Conservation (phyloP, 768 basidiomycete genomes). For the Phaeolepiota aurea region DNA sequence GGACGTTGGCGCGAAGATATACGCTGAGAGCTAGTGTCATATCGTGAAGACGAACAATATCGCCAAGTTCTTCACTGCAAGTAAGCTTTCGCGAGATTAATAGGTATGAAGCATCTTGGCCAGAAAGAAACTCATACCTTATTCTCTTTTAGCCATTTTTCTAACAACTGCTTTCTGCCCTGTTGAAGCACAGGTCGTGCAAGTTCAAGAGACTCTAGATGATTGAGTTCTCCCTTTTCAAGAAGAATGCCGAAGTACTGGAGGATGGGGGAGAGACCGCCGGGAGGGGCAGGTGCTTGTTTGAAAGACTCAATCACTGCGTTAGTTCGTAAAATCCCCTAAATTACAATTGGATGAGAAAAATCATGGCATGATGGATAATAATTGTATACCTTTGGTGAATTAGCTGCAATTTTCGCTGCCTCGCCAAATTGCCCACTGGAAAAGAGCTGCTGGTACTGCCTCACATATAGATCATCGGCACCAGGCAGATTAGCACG, state of each 20-base stretch:
- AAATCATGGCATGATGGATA: too few relatives aligned
- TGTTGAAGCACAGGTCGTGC: conserved; percentile 94
- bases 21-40: conserved; percentile 97
- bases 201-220: conserved; percentile 90
- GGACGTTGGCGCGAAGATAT: conserved; percentile 94
- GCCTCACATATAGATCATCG: conserved; percentile 91
- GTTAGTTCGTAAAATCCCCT: conserved; percentile 92
- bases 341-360: too few relatives aligned
- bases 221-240: conserved; percentile 97
- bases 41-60: conserved; percentile 90
- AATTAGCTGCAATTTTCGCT: conserved; percentile 95
- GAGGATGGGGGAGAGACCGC: conserved; percentile 89
- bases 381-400: too few relatives aligned
- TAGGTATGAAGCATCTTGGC: conserved; percentile 2
- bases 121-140: conserved; percentile 50
- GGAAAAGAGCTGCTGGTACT: conserved; percentile 88
- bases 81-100: conserved; percentile 56
- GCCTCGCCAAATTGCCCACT: conserved; percentile 88
- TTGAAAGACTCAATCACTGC: conserved; percentile 98
- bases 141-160: conserved; percentile 99
- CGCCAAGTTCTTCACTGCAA: conserved; percentile 97
- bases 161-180: conserved; percentile 91
- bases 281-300: conserved; percentile 81
- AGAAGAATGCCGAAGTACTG: conserved; percentile 99
- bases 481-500: conserved; percentile 95